phyloP scores from a whole-genome alignment of 2,329 filamentous ascomycete species.

The Madurella fahalii region DNA sequence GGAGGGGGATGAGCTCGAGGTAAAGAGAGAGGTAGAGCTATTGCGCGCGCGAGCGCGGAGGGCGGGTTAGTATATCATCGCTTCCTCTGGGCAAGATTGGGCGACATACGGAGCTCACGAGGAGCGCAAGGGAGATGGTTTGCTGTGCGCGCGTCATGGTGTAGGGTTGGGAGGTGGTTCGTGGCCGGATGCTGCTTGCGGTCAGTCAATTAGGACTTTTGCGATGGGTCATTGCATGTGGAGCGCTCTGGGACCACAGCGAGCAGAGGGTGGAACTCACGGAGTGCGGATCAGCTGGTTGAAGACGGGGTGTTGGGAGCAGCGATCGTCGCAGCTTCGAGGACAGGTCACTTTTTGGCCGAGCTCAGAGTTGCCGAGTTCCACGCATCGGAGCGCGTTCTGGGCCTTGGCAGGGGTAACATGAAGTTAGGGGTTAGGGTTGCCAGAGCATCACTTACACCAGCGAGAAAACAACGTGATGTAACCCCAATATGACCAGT shows the following conservation, averaged over 20 bases:
- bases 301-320: background rate
- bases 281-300: background rate
- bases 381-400: background rate
- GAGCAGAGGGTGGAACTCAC: background rate
- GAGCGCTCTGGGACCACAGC: background rate
- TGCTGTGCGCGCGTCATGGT: slow-evolving; percentile 93
- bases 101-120: slow-evolving; percentile 77
- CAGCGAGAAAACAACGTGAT: background rate
- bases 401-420: slow-evolving; percentile 3
- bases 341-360: slow-evolving; percentile 10
- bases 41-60: slow-evolving; percentile 7
- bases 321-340: background rate
- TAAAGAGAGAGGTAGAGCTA: slow-evolving; percentile 88
- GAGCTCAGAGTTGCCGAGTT: background rate
- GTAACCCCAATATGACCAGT: background rate
- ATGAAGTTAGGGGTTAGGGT: background rate
- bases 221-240: background rate
- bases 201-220: background rate
- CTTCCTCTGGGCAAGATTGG: too few relatives aligned
- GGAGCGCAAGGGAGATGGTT: slow-evolving; percentile 80
- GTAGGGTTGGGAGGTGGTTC: slow-evolving; percentile 17
- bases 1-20: slow-evolving; percentile 77
- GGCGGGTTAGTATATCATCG: background rate
- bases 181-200: too few relatives aligned
- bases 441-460: background rate